Percentiles rank a stretch among this genome's conserved stretches.
These are phyloP conservation scores for Wickerhamiella slavikovae DNA, from an alignment of 805 yeast genomes.

Conservation along the genomic window DNA sequence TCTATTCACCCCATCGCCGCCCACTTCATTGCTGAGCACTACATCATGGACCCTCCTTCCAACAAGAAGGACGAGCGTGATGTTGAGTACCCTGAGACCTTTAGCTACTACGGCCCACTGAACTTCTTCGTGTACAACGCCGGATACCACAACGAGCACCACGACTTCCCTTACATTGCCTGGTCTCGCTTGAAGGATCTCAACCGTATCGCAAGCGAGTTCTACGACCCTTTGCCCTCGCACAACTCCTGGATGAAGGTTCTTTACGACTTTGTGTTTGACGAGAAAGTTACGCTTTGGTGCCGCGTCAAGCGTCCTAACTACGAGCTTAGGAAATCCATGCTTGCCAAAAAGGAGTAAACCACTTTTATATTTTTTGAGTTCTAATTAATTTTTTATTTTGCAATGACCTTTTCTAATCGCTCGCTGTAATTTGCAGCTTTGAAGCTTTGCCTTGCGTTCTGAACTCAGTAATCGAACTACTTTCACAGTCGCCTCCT, in stretches of 20 bases:
- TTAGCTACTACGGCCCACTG: constrained; percentile 67
- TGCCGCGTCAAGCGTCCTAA: constrained; percentile 52
- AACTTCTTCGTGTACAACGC: constrained; percentile 77
- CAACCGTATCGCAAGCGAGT: constrained; percentile 51
- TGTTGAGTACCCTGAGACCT: constrained; percentile 42
- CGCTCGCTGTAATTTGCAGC: too few relatives aligned
- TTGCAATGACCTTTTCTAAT: too few relatives aligned
- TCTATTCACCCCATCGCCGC: constrained; percentile 89
- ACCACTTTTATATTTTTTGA: neutral
- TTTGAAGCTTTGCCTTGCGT: too few relatives aligned
- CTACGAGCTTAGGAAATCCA: constrained; percentile 2
- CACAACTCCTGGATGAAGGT: constrained; percentile 67
- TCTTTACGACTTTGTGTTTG: constrained; percentile 46
- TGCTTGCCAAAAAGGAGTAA: too few relatives aligned
- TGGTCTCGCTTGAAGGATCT: constrained; percentile 63
- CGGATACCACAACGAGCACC: constrained; percentile 88
- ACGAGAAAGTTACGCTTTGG: constrained; percentile 50
- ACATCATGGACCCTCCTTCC: constrained; percentile 30
- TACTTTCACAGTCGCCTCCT: constrained; percentile 15
- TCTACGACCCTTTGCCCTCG: constrained; percentile 58
- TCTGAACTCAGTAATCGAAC: too few relatives aligned
- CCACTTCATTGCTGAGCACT: constrained; percentile 90
- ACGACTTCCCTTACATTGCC: constrained; percentile 84
- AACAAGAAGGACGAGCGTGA: constrained; percentile 8
- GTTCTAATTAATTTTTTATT: too few relatives aligned